Base-by-base conservation (phyloP, 176 grass and related monocot species). In the Juncus inflexus region DNA sequence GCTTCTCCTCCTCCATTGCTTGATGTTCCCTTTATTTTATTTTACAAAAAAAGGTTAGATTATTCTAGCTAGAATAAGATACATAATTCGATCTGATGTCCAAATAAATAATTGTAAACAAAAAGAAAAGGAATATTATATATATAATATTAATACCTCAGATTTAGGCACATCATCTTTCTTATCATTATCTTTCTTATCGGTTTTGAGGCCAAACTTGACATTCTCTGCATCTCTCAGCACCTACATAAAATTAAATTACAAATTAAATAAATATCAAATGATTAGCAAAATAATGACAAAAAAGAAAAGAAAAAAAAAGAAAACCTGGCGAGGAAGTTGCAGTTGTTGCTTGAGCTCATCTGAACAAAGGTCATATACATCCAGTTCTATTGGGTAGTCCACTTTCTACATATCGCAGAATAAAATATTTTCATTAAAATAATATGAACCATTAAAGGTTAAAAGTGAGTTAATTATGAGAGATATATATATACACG, bases 351-450 rank as follows among this genome's bases (percentile, higher is more conserved):
- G 80, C 70, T 86, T 81, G 67, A 94, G 86, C 74, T 94, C 95
- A 86, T 99, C 89, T 15, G 95, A 94, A 73, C 95, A 99, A 4
- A 99, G 89, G n/a, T 99, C 95, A 38, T 99, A 99, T 50, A 94
- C 95, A 90, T 99, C 95, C 19, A 99, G 77, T 78, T 99, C 89
- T 79, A 99, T 72, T 37, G 95, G 95, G 63, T 94, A 99, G 76
- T 85, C 86, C 59, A 99, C 95, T 99, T 99, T 99, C 95, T 99
- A 74, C 43, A 47, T 42, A 58, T 14, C 37, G 14, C 70, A 66
- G 68, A 47, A 9, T 4, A 74, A 52, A 50, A 55, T 51, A 54
- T 9, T 13, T 72, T 74, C 55, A 47, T 47, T 6, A 47, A 47
- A 47, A 47, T 5, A 47, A 47, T 28, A 28, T 28, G 19, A 28